Evolutionary conservation across 164 flowering plant species (phyloP).

Genomic region (Liquidambar formosana): DNA sequence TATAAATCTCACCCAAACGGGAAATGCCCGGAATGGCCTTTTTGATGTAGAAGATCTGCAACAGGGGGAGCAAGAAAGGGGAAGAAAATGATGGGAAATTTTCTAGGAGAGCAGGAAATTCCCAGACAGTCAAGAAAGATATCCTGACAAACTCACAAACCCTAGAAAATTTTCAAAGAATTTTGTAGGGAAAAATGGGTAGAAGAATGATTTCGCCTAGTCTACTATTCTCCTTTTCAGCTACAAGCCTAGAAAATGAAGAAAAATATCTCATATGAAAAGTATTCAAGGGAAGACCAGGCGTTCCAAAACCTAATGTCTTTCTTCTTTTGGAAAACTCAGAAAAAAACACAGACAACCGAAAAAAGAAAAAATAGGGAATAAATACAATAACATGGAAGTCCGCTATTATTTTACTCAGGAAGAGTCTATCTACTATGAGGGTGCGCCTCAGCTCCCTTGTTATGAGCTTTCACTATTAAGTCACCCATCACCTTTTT

Average conservation of each 20-base stretch:
- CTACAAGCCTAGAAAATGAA: background rate
- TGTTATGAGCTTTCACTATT: no score
- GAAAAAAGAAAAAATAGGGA: slow-evolving; percentile 2
- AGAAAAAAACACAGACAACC: slow-evolving; percentile 14
- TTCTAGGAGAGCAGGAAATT: background rate
- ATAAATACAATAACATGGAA: slow-evolving; percentile 15
- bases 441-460: no score
- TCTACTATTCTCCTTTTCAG: background rate
- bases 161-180: background rate
- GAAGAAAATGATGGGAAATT: background rate
- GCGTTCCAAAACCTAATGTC: slow-evolving; percentile 22
- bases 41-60: background rate
- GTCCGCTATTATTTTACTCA: background rate
- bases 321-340: slow-evolving; percentile 39
- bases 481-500: no score
- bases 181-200: background rate
- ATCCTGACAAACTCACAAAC: background rate
- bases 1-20: slow-evolving; percentile 11
- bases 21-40: background rate
- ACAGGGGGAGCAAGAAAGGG: no score
- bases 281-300: background rate
- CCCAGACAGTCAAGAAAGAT: background rate
- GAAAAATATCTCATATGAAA: background rate
- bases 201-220: background rate
- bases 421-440: no score